Evolutionary conservation across 1,139 yeast species (phyloP).

Genomic region (Geotrichum phurueaensis): DNA sequence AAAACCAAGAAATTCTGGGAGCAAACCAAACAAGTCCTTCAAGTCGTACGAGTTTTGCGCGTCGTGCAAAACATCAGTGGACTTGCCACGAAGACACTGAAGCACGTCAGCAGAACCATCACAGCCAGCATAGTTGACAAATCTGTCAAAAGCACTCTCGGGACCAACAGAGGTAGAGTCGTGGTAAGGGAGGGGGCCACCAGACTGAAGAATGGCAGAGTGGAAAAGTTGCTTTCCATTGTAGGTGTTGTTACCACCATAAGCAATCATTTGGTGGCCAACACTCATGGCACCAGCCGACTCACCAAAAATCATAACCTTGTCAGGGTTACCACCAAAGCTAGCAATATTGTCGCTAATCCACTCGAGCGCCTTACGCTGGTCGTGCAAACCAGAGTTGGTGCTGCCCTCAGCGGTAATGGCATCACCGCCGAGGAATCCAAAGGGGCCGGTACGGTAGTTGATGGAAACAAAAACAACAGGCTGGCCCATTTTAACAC

Average conservation of each 20-base stretch:
- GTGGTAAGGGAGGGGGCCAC: conserved; percentile 20
- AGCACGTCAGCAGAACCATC: conserved; percentile 17
- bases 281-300: conserved; percentile 34
- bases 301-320: conserved; percentile 33
- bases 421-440: conserved; percentile 28
- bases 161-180: conserved; percentile 14
- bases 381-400: conserved; percentile 33
- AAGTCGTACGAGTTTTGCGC: conserved; percentile 19
- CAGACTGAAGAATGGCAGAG: conserved; percentile 30
- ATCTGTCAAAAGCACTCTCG: conserved; percentile 19
- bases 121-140: conserved; percentile 21
- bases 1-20: conserved; percentile 18
- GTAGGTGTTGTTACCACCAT: conserved; percentile 19
- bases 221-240: conserved; percentile 21
- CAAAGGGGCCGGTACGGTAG: conserved; percentile 32
- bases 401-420: conserved; percentile 14
- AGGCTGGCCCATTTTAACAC: conserved; percentile 23
- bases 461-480: conserved; percentile 25
- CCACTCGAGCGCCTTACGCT: conserved; percentile 34
- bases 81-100: conserved; percentile 21
- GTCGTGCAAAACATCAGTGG: conserved; percentile 10
- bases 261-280: conserved; percentile 24
- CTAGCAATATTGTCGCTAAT: conserved; percentile 28
- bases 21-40: not conserved
- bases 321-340: conserved; percentile 35